phyloP scores from a whole-genome alignment of 2,329 filamentous ascomycete genomes.

The Colletotrichum gigasporum region DNA sequence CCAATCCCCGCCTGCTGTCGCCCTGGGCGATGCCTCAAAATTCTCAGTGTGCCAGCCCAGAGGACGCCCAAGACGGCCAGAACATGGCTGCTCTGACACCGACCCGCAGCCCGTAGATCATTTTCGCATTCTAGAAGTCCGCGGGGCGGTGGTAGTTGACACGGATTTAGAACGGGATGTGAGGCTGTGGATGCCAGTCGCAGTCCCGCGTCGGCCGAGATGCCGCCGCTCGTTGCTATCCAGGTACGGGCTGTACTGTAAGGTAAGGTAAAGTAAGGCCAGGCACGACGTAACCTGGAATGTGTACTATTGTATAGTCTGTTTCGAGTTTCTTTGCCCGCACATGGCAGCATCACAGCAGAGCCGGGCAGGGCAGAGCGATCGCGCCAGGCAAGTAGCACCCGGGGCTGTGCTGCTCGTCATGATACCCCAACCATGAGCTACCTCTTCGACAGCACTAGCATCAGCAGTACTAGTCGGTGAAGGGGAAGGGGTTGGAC shows the following conservation, averaged over 20 bases:
- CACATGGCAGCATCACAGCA: not conserved
- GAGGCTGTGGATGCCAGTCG: slow-evolving; percentile 2
- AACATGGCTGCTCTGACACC: slow-evolving; percentile 14
- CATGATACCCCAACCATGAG: not conserved
- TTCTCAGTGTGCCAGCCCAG: not conserved
- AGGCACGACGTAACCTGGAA: too few species aligned
- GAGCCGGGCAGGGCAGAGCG: slow-evolving; percentile 5
- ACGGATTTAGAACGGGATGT: slow-evolving; percentile 16
- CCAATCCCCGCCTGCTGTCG: slow-evolving; percentile 16
- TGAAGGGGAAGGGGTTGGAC: slow-evolving; percentile 8
- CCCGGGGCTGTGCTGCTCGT: not conserved
- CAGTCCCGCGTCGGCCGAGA: slow-evolving; percentile 17
- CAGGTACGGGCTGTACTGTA: too few species aligned
- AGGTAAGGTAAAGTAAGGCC: too few species aligned
- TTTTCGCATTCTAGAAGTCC: slow-evolving; percentile 22
- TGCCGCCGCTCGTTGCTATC: slow-evolving; percentile 7
- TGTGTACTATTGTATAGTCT: too few species aligned
- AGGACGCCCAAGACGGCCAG: slow-evolving; percentile 13
- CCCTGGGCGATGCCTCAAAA: slow-evolving; percentile 9
- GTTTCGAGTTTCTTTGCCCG: slow-evolving; percentile 14
- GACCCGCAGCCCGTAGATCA: slow-evolving; percentile 6
- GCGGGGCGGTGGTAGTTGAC: not conserved
- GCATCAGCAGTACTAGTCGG: not conserved
- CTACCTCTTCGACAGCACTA: not conserved
- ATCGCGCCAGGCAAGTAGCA: not conserved